Base-by-base conservation (phyloP, 768 basidiomycete genomes). In the Russula sp. region DNA sequence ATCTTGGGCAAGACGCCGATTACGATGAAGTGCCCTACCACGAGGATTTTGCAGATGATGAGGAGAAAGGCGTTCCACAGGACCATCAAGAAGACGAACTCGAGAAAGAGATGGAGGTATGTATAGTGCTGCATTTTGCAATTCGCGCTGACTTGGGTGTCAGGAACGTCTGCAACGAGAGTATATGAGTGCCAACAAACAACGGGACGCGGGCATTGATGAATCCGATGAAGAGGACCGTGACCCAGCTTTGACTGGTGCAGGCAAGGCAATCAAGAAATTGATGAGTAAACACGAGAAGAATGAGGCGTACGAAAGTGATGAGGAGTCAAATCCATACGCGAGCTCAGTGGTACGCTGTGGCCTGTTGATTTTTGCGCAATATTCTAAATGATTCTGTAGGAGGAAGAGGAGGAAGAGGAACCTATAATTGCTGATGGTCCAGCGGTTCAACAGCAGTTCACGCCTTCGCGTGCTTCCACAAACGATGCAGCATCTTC, bases 131-230 rank as follows among this genome's bases (percentile, higher is more conserved):
- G 18, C 46, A 14, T 51, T 41, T 46, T 60, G 36, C 36, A 36
- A 39, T 42, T 56, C 58, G 38, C 34, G 38, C 51, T 16, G 43
- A 52, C 69, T 36, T 70, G 42, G 70, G 46, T 14, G 63, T 39
- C 63, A 93, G 90, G 90, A 92, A 72, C 87, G 90, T 36, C 72
- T 93, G 43, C 92, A 93, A 74, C 83, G 85, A 55, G 90, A 92
- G 70, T 90, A 91, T 67, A 84, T 84, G 69, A 74, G 75, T 29
- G 90, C 90, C 20, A 92, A 91, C 71, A 88, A 89, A 72, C 79
- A 76, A 53, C 79, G 84, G 13, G 87, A 90, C 48, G 81, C 82
- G 11, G 81, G 82, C 45, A 76, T 90, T 41, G 88, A 88, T 67
- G 87, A 86, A 65, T 84, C 85, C 1, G 88, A 90, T 6, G 90